Conservation (phyloP, 2,329 filamentous ascomycete species). For the Phyllosticta capitalensis region DNA sequence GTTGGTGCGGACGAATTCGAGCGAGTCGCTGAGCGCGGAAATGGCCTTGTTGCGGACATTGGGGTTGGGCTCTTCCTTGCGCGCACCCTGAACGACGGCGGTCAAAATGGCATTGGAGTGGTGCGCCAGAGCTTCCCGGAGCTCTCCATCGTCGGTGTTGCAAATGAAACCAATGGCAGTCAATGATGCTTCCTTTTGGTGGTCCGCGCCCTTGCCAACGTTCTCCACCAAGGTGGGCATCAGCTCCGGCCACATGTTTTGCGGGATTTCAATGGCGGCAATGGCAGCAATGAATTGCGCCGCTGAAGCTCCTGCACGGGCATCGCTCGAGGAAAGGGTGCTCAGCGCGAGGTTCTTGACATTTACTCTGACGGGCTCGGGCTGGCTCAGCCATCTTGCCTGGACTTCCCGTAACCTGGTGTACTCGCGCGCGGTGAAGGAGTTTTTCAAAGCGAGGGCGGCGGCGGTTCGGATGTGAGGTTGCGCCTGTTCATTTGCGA, state of each 20-base stretch:
- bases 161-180: constrained; percentile 98
- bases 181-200: constrained; percentile 89
- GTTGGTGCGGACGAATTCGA: constrained; percentile 96
- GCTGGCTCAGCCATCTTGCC: constrained; percentile 81
- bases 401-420: constrained; percentile 81
- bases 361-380: constrained; percentile 73
- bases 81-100: constrained; percentile 91
- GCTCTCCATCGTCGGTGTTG: constrained; percentile 83
- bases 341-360: constrained; percentile 88
- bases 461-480: constrained; percentile 85
- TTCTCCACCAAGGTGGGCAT: constrained; percentile 85
- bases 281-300: constrained; percentile 95
- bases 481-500: constrained; percentile 80
- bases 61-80: constrained; percentile 86
- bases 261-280: constrained; percentile 86
- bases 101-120: constrained; percentile 98
- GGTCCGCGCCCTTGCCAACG: constrained; percentile 74
- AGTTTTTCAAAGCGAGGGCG: constrained; percentile 95
- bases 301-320: constrained; percentile 76
- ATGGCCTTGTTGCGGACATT: constrained; percentile 92
- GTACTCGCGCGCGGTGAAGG: constrained; percentile 89
- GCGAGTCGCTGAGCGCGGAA: constrained; percentile 85
- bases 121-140: constrained; percentile 67
- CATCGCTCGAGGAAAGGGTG: constrained; percentile 70
- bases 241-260: constrained; percentile 86